phyloP scores from a whole-genome alignment of 2,329 filamentous ascomycete genomes.

The Ophiostoma sp. region DNA sequence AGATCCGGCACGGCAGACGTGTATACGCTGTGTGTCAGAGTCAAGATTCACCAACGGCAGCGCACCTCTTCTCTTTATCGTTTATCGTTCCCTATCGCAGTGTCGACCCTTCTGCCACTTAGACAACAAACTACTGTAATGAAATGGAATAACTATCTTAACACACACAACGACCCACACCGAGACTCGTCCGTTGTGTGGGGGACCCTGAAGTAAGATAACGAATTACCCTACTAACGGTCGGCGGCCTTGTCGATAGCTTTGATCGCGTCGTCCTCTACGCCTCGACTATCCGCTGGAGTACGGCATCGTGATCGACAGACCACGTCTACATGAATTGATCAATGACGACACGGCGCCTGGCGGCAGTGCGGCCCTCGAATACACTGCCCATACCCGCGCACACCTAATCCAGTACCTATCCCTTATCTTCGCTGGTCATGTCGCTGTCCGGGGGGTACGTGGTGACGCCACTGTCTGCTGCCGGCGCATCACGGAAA shows the following conservation, averaged over 20 bases:
- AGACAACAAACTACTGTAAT: slow-evolving; percentile 7
- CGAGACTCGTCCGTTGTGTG: neutral
- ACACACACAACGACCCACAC: neutral
- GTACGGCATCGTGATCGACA: neutral
- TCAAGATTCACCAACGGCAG: neutral
- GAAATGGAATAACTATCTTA: neutral
- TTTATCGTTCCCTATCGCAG: slow-evolving; percentile 1
- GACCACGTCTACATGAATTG: neutral
- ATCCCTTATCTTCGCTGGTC: neutral
- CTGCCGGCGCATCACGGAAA: neutral
- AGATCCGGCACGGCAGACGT: neutral
- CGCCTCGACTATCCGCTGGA: neutral
- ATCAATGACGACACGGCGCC: neutral
- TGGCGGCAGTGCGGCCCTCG: neutral
- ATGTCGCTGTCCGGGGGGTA: neutral
- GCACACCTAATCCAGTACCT: neutral
- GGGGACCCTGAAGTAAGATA: neutral
- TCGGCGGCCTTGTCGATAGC: neutral
- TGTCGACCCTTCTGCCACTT: neutral
- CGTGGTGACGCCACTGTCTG: neutral
- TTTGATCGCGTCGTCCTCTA: too few species aligned
- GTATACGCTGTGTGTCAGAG: too few species aligned
- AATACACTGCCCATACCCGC: neutral
- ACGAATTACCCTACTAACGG: neutral
- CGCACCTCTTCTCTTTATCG: neutral